A percentile compares a stretch with the other conserved stretches of the same genome.
phyloP scores from a whole-genome alignment of 139 green algal species.

The Chlorella sp. region DNA sequence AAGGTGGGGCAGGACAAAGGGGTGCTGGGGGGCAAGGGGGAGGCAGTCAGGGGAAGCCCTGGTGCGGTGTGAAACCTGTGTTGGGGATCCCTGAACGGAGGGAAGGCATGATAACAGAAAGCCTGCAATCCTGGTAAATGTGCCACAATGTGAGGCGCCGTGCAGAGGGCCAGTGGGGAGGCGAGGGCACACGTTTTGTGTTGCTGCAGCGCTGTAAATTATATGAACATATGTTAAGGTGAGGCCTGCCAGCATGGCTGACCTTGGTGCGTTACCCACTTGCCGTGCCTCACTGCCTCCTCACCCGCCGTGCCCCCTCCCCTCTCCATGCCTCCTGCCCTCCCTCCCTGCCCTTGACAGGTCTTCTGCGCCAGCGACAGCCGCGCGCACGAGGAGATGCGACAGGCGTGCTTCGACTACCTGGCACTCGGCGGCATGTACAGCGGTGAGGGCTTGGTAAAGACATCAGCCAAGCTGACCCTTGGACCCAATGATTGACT shows the following conservation, averaged over 20 bases:
- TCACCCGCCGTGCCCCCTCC: neutral
- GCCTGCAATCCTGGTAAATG: too few species aligned
- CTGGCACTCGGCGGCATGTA: conserved; percentile 88
- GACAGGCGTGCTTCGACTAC: conserved; percentile 98
- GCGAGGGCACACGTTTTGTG: neutral
- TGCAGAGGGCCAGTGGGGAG: too few species aligned
- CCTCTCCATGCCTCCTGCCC: neutral
- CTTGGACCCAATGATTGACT: too few species aligned
- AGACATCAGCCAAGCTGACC: too few species aligned
- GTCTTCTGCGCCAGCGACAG: conserved; percentile 85
- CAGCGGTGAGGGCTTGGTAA: conserved; percentile 35
- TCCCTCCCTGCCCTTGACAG: conserved; percentile 8
- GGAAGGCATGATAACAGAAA: too few species aligned
- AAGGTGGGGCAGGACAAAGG: neutral
- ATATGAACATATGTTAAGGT: neutral
- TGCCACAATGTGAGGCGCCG: too few species aligned
- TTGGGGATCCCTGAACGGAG: too few species aligned
- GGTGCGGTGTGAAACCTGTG: too few species aligned
- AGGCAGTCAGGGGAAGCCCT: too few species aligned
- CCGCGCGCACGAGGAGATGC: conserved; percentile 95
- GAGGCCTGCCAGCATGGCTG: neutral
- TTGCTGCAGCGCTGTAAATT: too few species aligned
- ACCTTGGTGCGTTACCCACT: too few species aligned
- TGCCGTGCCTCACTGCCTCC: too few species aligned
- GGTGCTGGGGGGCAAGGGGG: neutral